Base-by-base conservation (phyloP, 345 rosid genomes). In the Gossypium arboreum region DNA sequence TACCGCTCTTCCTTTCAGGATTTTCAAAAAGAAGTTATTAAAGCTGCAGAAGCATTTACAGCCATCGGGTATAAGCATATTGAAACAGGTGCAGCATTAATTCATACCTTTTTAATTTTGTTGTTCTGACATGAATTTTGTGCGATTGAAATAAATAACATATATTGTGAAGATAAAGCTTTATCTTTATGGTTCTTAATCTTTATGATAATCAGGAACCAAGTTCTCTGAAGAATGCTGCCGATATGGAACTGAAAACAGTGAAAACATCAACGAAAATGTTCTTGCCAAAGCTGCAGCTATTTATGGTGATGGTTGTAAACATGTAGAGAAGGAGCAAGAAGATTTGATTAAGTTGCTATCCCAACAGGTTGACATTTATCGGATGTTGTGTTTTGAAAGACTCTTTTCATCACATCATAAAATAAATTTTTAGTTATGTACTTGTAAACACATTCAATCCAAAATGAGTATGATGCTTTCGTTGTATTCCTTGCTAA, bases 281-380 rank as follows among this genome's bases (percentile, higher is more conserved):
- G 76, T 91, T 56, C 83, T 94, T 7, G 97, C 97, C 22, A 92
- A 92, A 80, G 92, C 97, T 81, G 97, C 97, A 29, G 97, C 95
- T 60, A 85, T 92, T 77, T 94, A 92, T 58, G 97, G 98, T 57
- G 98, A 91, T 88, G 92, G 97, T 82, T 80, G 85, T 57, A 91
- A 91, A 80, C 97, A 94, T 75, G 89, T 88, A 24, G 97, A 89
- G 79, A 91, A 91, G 83, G 98, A 94, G 82, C 92, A 88, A 73
- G 98, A 92, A 78, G 98, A 94, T 58, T 90, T 84, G 63, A 90
- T 86, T 80, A 83, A 82, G 73, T 80, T 87, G 58, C 77, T 92
- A 75, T 83, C 91, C 79, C 85, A 92, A 78, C 97, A 94, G 97
- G 97, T 94, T 64, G 51, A 60, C 52, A 51, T 74, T 71, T 68